Evolutionary conservation across 352 stramenopile species (phyloP).

Genomic region (Globisporangium paroecandrum): DNA sequence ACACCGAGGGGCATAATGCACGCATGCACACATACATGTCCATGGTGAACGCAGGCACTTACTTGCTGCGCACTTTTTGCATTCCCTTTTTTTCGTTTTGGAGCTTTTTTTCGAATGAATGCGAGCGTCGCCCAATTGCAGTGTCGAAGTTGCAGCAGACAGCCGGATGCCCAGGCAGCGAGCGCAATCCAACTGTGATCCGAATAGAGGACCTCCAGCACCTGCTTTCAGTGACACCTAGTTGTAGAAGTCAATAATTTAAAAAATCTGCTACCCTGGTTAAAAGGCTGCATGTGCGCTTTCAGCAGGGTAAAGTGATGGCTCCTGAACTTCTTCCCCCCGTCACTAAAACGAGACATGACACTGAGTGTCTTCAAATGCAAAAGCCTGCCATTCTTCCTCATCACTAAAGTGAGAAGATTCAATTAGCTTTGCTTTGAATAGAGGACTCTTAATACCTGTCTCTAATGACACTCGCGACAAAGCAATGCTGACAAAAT

Average conservation of each 20-base stretch:
- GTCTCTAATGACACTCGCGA: background rate
- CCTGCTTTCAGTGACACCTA: no score
- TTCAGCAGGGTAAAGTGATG: background rate
- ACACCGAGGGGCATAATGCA: background rate
- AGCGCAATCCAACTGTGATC: no score
- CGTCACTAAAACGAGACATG: background rate
- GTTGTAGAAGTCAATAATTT: no score
- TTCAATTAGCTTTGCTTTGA: background rate
- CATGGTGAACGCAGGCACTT: conserved; percentile 11
- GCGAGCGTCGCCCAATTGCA: background rate
- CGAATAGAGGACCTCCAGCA: no score
- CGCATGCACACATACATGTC: background rate
- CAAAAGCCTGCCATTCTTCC: background rate
- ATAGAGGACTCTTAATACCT: background rate
- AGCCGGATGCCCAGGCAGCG: no score
- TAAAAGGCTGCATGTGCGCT: no score
- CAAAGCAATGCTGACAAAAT: no score
- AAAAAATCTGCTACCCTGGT: no score
- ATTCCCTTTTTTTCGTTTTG: conserved; percentile 18
- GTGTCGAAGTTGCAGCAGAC: conserved; percentile 6
- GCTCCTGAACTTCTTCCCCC: background rate
- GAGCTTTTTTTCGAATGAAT: conserved; percentile 3
- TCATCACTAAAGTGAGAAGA: background rate
- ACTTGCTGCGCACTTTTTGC: conserved; percentile 55
- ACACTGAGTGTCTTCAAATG: background rate